Percentiles rank a stretch among this genome's conserved stretches.
Evolutionary conservation across 1,139 yeast genomes (phyloP).

Genomic region (Saccharomycopsis hybrid): DNA sequence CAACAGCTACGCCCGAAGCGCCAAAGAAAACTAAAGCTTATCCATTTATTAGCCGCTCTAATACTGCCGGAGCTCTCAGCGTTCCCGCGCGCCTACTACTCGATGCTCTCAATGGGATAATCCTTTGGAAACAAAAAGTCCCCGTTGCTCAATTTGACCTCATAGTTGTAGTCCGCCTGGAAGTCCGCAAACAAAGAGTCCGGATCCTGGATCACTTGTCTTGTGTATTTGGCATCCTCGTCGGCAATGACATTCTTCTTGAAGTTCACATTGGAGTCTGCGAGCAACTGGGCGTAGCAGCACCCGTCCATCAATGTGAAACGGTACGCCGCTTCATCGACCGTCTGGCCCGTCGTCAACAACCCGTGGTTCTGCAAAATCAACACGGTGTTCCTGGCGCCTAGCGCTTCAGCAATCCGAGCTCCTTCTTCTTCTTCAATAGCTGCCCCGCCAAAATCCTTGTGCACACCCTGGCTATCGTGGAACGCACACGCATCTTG

Average conservation of each 20-base stretch:
- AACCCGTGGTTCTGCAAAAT: conserved; percentile 77
- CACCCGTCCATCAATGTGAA: conserved; percentile 62
- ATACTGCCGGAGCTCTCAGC: no score
- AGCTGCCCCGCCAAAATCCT: conserved; percentile 76
- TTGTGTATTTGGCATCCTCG: conserved; percentile 66
- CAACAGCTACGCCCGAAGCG: no score
- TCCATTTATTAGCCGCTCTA: no score
- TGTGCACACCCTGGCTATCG: conserved; percentile 58
- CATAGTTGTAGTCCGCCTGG: conserved; percentile 56
- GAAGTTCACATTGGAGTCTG: conserved; percentile 44
- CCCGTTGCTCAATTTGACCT: conserved; percentile 31
- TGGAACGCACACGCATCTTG: conserved; percentile 71
- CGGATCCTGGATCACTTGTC: conserved; percentile 53
- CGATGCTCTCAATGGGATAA: conserved; percentile 9
- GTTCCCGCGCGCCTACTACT: neutral
- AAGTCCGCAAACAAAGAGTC: conserved; percentile 68
- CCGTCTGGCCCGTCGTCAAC: conserved; percentile 68
- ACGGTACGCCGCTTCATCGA: conserved; percentile 77
- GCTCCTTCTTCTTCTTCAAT: conserved; percentile 64
- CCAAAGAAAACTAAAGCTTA: no score
- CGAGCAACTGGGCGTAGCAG: conserved; percentile 67
- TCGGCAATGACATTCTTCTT: conserved; percentile 41
- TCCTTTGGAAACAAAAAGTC: conserved; percentile 25
- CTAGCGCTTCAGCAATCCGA: conserved; percentile 60
- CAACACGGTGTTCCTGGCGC: conserved; percentile 50